Conservation (phyloP, 768 basidiomycete genomes). For the Mycena crocata region DNA sequence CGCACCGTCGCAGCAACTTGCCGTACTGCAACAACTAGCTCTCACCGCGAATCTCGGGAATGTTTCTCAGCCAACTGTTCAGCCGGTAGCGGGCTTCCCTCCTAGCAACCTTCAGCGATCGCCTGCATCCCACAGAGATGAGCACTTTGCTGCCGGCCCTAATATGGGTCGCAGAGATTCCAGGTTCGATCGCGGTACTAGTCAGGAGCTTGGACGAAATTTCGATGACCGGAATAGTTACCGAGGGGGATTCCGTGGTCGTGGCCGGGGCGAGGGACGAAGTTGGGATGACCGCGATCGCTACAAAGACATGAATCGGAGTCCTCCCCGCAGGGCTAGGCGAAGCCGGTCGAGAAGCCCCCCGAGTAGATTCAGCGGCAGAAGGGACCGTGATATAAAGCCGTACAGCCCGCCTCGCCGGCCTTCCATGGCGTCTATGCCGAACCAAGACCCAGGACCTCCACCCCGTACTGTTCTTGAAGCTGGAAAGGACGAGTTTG, state of each 20-base stretch:
- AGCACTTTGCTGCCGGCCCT: conserved; percentile 48
- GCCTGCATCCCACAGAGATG: conserved; percentile 56
- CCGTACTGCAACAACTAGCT: conserved; percentile 82
- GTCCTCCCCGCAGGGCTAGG: conserved; percentile 57
- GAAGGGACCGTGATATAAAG: conserved; percentile 59
- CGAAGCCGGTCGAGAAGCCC: conserved; percentile 84
- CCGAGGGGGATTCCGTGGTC: conserved; percentile 68
- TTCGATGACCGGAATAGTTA: conserved; percentile 65
- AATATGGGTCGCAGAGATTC: conserved; percentile 47
- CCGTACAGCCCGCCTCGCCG: conserved; percentile 72
- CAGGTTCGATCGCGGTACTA: conserved; percentile 60
- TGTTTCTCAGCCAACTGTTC: conserved; percentile 42
- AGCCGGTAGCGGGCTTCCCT: conserved; percentile 47
- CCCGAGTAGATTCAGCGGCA: conserved; percentile 61
- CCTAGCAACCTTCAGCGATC: conserved; percentile 48
- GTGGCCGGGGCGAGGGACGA: conserved; percentile 64
- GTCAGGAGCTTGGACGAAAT: conserved; percentile 61
- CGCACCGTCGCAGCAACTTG: conserved; percentile 66
- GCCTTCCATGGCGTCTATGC: conserved; percentile 47
- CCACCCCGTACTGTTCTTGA: conserved; percentile 41
- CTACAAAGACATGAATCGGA: conserved; percentile 58
- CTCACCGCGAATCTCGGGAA: conserved; percentile 63
- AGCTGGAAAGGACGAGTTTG: conserved; percentile 85
- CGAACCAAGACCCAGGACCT: conserved; percentile 36
- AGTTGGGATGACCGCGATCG: conserved; percentile 71